Conservation (phyloP, 140 eudicot species). For the Flaveria floridana region DNA sequence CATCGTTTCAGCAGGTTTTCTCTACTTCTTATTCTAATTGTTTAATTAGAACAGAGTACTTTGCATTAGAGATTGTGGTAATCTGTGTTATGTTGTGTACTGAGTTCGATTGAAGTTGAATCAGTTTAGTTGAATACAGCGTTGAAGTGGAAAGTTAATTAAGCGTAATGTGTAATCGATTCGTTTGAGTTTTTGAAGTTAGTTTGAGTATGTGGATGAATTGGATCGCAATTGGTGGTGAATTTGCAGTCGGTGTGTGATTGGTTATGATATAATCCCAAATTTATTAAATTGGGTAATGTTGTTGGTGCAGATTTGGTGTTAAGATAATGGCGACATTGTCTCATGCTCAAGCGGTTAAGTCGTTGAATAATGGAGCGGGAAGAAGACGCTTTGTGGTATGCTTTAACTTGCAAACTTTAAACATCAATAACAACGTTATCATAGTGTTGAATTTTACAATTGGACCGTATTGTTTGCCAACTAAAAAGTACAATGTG, state of each 20-base stretch:
- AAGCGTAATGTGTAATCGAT: no score
- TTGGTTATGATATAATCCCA: background rate
- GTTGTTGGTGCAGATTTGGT: conserved; percentile 22
- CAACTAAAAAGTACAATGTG: background rate
- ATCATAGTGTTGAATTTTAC: background rate
- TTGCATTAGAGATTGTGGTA: background rate
- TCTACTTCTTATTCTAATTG: background rate
- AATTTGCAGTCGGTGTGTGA: conserved; percentile 1
- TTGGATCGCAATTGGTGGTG: background rate
- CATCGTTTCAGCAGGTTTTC: conserved; percentile 13
- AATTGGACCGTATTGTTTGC: background rate
- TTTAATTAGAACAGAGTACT: background rate
- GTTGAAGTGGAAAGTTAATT: background rate
- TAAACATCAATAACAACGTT: background rate
- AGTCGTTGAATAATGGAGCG: conserved; percentile 68
- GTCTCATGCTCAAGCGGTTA: conserved; percentile 65
- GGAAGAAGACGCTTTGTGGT: conserved; percentile 79
- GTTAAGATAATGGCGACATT: conserved; percentile 58
- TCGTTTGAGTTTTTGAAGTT: background rate
- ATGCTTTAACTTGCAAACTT: conserved; percentile 21
- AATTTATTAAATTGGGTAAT: background rate
- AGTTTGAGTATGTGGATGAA: background rate
- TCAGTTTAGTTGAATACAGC: background rate
- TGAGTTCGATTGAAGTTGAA: conserved; percentile 2
- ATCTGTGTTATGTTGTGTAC: background rate